Evolutionary conservation across 208 protist species (phyloP).

Genomic region (Phytomonas francai): DNA sequence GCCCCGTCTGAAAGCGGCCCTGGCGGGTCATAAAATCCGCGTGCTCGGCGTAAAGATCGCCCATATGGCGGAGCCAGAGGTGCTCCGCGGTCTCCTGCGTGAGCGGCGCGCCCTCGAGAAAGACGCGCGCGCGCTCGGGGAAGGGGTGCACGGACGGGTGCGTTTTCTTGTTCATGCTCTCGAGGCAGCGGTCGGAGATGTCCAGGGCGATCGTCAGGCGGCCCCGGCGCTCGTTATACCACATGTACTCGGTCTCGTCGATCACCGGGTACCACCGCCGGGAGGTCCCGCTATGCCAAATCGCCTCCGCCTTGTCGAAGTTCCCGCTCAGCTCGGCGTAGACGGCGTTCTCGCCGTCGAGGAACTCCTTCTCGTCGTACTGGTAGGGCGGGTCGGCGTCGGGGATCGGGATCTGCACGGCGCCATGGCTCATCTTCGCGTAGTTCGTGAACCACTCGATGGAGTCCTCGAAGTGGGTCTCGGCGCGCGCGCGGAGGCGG

Average conservation of each 20-base stretch:
- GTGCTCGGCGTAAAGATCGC: conserved; percentile 84
- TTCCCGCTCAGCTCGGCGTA: conserved; percentile 69
- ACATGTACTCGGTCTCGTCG: conserved; percentile 89
- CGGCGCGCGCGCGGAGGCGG: conserved; percentile 64
- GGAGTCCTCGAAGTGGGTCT: conserved; percentile 78
- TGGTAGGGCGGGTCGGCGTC: conserved; percentile 76
- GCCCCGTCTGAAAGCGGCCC: conserved; percentile 63
- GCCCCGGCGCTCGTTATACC: conserved; percentile 85
- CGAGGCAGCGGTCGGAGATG: conserved; percentile 81
- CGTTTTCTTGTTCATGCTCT: conserved; percentile 87
- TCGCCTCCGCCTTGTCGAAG: conserved; percentile 74
- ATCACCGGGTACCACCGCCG: conserved; percentile 83
- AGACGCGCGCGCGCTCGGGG: conserved; percentile 72
- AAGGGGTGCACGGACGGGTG: conserved; percentile 89
- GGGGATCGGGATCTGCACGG: conserved; percentile 83
- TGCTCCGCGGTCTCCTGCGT: conserved; percentile 88
- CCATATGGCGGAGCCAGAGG: conserved; percentile 87
- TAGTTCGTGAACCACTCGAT: conserved; percentile 81
- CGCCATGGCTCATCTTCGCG: conserved; percentile 56
- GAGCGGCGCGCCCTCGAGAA: conserved; percentile 76
- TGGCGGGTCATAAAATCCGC: conserved; percentile 75
- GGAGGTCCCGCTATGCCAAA: conserved; percentile 78
- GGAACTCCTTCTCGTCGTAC: conserved; percentile 84
- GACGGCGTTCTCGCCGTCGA: conserved; percentile 79
- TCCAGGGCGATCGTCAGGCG: conserved; percentile 70